phyloP scores from a whole-genome alignment of 805 yeast genomes.

The Starmerella khaoyaiensis region DNA sequence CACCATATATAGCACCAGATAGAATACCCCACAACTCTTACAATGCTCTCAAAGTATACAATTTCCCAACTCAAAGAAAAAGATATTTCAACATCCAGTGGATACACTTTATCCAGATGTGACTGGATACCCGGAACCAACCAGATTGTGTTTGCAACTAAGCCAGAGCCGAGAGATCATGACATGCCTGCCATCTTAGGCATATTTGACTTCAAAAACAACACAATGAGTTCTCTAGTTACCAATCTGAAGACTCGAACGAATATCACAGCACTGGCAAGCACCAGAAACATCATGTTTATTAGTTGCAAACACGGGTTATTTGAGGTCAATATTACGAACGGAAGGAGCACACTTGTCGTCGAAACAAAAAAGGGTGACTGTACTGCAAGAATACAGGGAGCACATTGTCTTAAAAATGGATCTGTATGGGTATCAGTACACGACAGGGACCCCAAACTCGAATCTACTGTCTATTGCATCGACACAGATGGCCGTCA shows the following conservation, averaged over 20 bases:
- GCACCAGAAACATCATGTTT: no score
- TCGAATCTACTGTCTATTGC: no score
- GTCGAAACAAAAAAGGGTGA: background rate
- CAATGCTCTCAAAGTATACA: no score
- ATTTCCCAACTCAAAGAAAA: background rate
- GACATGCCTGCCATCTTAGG: background rate
- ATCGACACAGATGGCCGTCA: no score
- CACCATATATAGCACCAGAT: no score
- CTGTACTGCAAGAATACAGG: no score
- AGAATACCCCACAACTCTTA: no score
- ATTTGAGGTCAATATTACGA: background rate
- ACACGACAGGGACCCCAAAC: no score
- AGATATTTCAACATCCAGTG: background rate
- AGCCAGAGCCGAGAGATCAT: background rate
- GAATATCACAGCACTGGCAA: no score
- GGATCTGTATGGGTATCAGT: no score
- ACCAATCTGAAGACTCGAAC: conserved; percentile 1
- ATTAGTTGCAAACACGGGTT: no score
- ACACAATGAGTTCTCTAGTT: background rate
- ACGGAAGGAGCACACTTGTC: background rate
- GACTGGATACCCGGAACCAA: background rate
- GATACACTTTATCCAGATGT: background rate
- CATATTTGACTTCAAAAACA: background rate
- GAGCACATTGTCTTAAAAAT: no score
- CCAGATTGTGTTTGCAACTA: background rate